phyloP scores from a whole-genome alignment of 352 stramenopile species.

The Phytophthora pini region DNA sequence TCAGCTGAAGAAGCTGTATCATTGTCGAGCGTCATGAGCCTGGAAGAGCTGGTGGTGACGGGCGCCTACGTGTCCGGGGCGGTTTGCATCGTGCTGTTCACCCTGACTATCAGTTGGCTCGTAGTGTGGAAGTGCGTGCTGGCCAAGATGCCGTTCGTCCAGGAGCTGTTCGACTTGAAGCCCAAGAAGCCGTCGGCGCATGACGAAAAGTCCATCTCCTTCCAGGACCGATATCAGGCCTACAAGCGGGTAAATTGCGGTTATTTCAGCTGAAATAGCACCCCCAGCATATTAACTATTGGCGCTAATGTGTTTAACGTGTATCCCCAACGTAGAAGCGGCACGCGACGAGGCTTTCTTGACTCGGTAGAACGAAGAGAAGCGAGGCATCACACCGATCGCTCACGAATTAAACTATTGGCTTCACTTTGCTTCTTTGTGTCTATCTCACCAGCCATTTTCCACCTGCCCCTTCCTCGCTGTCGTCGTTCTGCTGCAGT shows the following conservation, averaged over 20 bases:
- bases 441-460: slow-evolving; percentile 79
- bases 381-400: slow-evolving; percentile 22
- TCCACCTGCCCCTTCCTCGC: slow-evolving; percentile 49
- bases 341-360: slow-evolving; percentile 41
- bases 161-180: slow-evolving; percentile 87
- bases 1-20: not conserved
- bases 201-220: slow-evolving; percentile 64
- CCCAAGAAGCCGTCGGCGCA: slow-evolving; percentile 50
- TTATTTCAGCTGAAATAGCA: not conserved
- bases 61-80: slow-evolving; percentile 76
- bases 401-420: slow-evolving; percentile 40
- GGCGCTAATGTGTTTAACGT: slow-evolving; percentile 15
- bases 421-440: slow-evolving; percentile 2
- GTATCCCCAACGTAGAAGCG: slow-evolving; percentile 49
- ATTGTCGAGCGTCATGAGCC: slow-evolving; percentile 28
- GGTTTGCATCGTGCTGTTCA: slow-evolving; percentile 86
- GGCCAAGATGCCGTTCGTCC: slow-evolving; percentile 84
- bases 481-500: slow-evolving; percentile 63
- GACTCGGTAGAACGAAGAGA: slow-evolving; percentile 12
- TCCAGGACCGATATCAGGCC: slow-evolving; percentile 74
- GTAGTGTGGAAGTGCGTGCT: slow-evolving; percentile 88
- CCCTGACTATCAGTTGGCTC: slow-evolving; percentile 75
- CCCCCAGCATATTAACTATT: not conserved
- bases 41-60: slow-evolving; percentile 63
- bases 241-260: slow-evolving; percentile 57